Percentiles rank a stretch among this genome's conserved stretches.
Evolutionary conservation across 2,329 filamentous ascomycete species (phyloP).

Genomic region (Karstenula rhodostoma): DNA sequence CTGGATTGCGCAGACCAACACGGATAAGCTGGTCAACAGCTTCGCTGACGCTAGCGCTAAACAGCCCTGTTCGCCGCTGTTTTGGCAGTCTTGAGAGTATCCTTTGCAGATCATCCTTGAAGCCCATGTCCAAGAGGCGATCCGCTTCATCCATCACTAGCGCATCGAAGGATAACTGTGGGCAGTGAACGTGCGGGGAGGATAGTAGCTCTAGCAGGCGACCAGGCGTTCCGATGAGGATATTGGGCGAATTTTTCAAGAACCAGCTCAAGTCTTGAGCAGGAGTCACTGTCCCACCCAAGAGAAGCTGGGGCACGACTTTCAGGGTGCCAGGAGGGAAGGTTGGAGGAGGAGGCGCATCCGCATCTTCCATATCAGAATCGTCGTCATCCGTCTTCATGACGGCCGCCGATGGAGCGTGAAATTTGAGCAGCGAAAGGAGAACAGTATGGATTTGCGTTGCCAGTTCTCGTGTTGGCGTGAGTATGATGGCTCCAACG

Average conservation of each 20-base stretch:
- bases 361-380: conserved; percentile 51
- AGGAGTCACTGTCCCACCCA: conserved; percentile 81
- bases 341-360: conserved; percentile 46
- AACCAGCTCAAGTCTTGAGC: conserved; percentile 89
- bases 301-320: conserved; percentile 79
- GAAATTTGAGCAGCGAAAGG: conserved; percentile 79
- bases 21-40: conserved; percentile 92
- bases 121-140: conserved; percentile 88
- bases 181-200: conserved; percentile 86
- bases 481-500: conserved; percentile 88
- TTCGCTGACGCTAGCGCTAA: conserved; percentile 95
- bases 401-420: conserved; percentile 76
- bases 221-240: conserved; percentile 90
- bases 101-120: conserved; percentile 87
- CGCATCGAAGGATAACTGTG: conserved; percentile 88
- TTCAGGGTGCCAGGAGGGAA: conserved; percentile 60
- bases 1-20: conserved; percentile 90
- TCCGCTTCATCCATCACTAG: conserved; percentile 96
- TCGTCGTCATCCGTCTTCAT: conserved; percentile 64
- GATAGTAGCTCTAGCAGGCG: conserved; percentile 86
- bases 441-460: conserved; percentile 89
- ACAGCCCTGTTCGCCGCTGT: conserved; percentile 89
- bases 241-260: conserved; percentile 82
- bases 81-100: conserved; percentile 88
- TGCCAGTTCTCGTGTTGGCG: conserved; percentile 91